Evolutionary conservation across 495 filamentous ascomycete species (phyloP), one percentile per base, ranked within the genome.

Genomic region (Aspergillus sclerotiicarbonarius): DNA sequence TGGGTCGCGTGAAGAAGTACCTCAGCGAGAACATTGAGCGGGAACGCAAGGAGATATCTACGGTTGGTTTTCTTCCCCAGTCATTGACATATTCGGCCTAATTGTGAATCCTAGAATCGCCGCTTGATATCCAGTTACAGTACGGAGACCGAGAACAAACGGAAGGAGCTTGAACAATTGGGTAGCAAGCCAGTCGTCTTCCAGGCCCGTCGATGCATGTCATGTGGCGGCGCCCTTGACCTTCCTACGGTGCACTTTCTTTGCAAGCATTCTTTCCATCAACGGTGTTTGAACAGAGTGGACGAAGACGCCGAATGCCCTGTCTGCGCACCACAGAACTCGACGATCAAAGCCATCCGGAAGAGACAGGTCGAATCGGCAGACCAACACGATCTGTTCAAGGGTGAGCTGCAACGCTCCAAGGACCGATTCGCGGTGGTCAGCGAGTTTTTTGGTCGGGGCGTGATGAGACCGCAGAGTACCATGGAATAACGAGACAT

Each of bases 1-100:
- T 98, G 89, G 94, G 95, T 32, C 89, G 96, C 78, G 87, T 98
- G 45, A 98, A 96, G 77, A 86, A 86, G 29, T 98, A 98, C 67
- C 85, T 98, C 5, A 84, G 87, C 55, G 82, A 88, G 49, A 94
- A 92, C 16, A 95, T 98, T 68, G 88, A 93, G 58, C 82, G 88
- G 37, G 94, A 98, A 75, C 81, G 88, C 21, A 84, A 86, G 51
- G 91, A 97, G 59, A 97, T 98, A 56, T 82, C 84, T 8, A 82
- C 74, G 16, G 84, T 85, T 69, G 54, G 75, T 63, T 7, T 9
- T 13, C 7, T 35, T 9, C 9, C 18, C n/a, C 9, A 31, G 16
- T 39, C 8, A 2, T 33, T 50, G 8, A n/a, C 10, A 1, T 13
- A 54, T 41, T 9, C 12, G 32, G 31, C 52, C 61, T 72, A 60